These are phyloP conservation scores for Madurella fahalii DNA, from an alignment of 2,329 filamentous ascomycete species.

Conservation along the genomic window DNA sequence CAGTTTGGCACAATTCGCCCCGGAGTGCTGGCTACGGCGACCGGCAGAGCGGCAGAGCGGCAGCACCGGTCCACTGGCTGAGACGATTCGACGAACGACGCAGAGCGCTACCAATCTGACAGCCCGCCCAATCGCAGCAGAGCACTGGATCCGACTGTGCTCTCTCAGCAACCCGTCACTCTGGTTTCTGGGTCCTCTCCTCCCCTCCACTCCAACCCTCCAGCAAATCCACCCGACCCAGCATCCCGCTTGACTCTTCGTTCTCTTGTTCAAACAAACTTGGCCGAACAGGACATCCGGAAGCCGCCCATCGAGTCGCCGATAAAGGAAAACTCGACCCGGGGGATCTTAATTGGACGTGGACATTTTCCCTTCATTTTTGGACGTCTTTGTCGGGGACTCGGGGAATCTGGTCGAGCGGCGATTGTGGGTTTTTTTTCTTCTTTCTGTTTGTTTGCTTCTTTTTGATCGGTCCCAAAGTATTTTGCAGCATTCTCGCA, in stretches of 20 bases:
- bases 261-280: no score
- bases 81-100: slow-evolving; percentile 22
- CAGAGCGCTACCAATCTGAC: slow-evolving; percentile 8
- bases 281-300: neutral
- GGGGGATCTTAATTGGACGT: neutral
- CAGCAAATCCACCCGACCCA: neutral
- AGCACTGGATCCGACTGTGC: slow-evolving; percentile 22
- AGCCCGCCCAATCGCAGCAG: slow-evolving; percentile 23
- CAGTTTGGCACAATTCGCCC: neutral
- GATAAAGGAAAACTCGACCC: neutral
- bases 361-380: neutral
- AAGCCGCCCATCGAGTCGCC: neutral
- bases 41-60: slow-evolving; percentile 10
- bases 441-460: neutral
- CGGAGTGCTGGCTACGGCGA: neutral
- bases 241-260: neutral
- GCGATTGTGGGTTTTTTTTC: neutral
- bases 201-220: slow-evolving; percentile 6
- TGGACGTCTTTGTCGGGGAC: neutral
- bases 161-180: slow-evolving; percentile 23
- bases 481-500: neutral
- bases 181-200: slow-evolving; percentile 25
- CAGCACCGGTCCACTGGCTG: slow-evolving; percentile 19
- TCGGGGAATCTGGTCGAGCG: neutral
- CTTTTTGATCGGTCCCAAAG: neutral